Conservation (phyloP, 2,329 filamentous ascomycete genomes). For the Colletotrichum incanum region DNA sequence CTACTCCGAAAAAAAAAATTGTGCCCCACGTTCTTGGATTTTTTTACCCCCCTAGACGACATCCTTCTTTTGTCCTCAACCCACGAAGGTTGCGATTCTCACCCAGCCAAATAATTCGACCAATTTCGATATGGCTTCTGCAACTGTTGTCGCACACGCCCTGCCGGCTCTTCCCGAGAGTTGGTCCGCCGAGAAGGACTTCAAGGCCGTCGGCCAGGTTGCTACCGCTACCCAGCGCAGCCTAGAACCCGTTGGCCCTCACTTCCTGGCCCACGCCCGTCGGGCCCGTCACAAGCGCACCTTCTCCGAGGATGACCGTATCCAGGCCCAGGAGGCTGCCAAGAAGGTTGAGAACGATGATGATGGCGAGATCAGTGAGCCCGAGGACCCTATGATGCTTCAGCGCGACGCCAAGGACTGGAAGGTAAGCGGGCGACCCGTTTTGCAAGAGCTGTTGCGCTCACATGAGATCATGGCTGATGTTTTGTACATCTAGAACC, state of each 20-base stretch:
- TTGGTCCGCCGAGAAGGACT: conserved; percentile 92
- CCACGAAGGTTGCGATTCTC: conserved; percentile 10
- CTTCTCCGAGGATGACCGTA: conserved; percentile 98
- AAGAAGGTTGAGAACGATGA: conserved; percentile 97
- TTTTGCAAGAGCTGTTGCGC: neutral
- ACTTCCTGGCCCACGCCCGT: conserved; percentile 97
- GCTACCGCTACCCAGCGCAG: conserved; percentile 86
- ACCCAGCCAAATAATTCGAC: conserved; percentile 46
- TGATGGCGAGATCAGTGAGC: conserved; percentile 91
- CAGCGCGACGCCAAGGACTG: conserved; percentile 97
- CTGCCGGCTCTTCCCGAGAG: conserved; percentile 84
- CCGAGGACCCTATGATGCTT: conserved; percentile 93
- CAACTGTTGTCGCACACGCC: conserved; percentile 73
- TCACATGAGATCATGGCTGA: conserved; percentile 8
- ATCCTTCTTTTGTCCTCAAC: neutral
- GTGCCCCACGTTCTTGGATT: conserved; percentile 24
- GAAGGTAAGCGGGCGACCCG: conserved; percentile 78
- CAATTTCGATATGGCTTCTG: conserved; percentile 71
- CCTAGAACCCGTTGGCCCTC: conserved; percentile 95
- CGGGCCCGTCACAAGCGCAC: conserved; percentile 97
- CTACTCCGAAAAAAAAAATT: conserved; percentile 7
- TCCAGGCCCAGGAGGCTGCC: conserved; percentile 93
- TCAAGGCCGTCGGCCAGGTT: conserved; percentile 86
- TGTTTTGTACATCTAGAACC: conserved; percentile 69
- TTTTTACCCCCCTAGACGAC: conserved; percentile 17